Percentiles rank a stretch among this genome's conserved stretches.
phyloP scores from a whole-genome alignment of 169 alveolate genomes.

The Plasmodium fragile region DNA sequence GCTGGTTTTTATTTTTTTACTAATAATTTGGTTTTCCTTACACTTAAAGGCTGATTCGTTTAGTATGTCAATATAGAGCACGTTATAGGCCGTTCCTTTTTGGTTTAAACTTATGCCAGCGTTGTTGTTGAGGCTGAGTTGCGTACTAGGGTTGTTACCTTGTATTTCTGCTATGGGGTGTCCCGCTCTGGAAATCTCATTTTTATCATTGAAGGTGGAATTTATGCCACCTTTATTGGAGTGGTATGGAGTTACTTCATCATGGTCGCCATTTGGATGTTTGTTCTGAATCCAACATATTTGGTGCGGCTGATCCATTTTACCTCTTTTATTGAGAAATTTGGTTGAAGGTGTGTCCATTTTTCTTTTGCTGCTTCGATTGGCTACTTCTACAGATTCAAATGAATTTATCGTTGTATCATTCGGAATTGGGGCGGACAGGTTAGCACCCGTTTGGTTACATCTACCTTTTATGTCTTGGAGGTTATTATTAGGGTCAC shows the following conservation, averaged over 20 bases:
- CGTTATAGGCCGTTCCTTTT: background rate
- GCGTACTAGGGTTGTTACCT: background rate
- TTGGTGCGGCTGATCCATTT: background rate
- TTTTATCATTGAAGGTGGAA: background rate
- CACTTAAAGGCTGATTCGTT: slow-evolving; percentile 62
- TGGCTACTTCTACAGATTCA: background rate
- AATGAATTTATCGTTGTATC: background rate
- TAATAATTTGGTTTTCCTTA: slow-evolving; percentile 34
- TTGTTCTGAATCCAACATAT: background rate
- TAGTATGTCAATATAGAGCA: slow-evolving; percentile 55
- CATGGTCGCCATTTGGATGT: background rate
- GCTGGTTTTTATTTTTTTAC: slow-evolving; percentile 1
- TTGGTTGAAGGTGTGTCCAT: background rate
- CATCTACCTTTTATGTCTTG: background rate
- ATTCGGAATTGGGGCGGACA: background rate
- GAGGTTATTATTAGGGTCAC: background rate
- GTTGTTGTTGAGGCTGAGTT: background rate
- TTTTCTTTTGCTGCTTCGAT: slow-evolving; percentile 16
- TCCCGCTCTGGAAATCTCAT: background rate
- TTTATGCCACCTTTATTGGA: background rate
- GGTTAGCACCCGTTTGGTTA: background rate
- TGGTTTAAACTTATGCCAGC: background rate
- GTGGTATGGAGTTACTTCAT: background rate
- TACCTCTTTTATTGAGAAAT: background rate
- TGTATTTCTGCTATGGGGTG: background rate